Conservation (phyloP, 306 rosid genomes). For the Cucurbita ficifolia region DNA sequence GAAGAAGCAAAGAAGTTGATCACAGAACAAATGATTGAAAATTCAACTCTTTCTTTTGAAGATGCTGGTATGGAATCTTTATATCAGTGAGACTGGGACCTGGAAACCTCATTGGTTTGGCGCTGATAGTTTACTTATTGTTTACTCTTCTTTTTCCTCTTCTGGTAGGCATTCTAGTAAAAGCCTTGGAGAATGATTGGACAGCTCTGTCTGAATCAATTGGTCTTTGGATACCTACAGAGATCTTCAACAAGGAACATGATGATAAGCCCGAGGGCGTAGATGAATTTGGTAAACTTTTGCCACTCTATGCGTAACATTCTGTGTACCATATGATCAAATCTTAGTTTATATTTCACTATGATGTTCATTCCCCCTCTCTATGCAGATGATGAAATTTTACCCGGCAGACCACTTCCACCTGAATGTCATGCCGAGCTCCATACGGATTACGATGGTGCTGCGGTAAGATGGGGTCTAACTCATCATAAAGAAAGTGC, state of each 20-base stretch:
- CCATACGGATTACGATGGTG: conserved; percentile 80
- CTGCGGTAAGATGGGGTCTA: conserved; percentile 94
- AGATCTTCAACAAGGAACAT: conserved; percentile 38
- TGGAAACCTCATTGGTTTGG: no score
- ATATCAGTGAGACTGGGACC: background rate
- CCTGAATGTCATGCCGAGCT: conserved; percentile 55
- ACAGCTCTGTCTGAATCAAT: conserved; percentile 49
- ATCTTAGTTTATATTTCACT: conserved; percentile 10
- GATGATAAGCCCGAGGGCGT: conserved; percentile 62
- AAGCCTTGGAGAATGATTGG: conserved; percentile 77
- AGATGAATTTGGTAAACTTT: conserved; percentile 44
- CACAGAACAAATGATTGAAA: conserved; percentile 11
- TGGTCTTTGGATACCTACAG: conserved; percentile 79
- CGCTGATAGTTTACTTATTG: no score
- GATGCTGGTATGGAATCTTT: conserved; percentile 51
- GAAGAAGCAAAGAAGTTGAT: conserved; percentile 34
- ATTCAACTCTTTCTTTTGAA: conserved; percentile 31
- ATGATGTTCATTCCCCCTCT: conserved; percentile 8
- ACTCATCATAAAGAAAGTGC: conserved; percentile 88
- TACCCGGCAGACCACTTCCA: conserved; percentile 69
- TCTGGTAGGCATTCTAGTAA: conserved; percentile 40
- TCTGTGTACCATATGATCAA: background rate
- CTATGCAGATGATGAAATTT: conserved; percentile 49
- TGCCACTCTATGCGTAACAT: background rate
- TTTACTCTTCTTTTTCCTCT: background rate